These are phyloP conservation scores for Beauveria australis DNA, from an alignment of 2,329 filamentous ascomycete species.

Conservation along the genomic window DNA sequence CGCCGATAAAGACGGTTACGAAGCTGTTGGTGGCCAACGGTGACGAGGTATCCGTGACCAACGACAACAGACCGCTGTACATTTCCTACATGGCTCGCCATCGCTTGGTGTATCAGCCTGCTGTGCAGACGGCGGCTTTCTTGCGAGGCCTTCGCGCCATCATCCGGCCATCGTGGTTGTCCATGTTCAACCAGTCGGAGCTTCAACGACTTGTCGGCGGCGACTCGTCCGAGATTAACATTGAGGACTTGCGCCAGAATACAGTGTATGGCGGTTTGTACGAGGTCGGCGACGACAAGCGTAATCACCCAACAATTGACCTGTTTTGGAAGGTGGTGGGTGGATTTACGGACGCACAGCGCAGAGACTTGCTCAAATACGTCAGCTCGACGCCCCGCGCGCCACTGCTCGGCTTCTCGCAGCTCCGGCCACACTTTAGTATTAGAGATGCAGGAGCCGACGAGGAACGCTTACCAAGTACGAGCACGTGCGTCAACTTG, in stretches of 20 bases:
- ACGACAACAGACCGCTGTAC: slow-evolving; percentile 88
- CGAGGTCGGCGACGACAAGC: slow-evolving; percentile 74
- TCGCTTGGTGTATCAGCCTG: slow-evolving; percentile 72
- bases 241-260: slow-evolving; percentile 75
- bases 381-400: slow-evolving; percentile 90
- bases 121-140: slow-evolving; percentile 78
- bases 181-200: slow-evolving; percentile 97
- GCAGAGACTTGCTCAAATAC: slow-evolving; percentile 84
- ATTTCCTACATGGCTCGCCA: slow-evolving; percentile 87
- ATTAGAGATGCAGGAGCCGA: slow-evolving; percentile 64
- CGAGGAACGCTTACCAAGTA: slow-evolving; percentile 74
- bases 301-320: slow-evolving; percentile 77
- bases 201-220: slow-evolving; percentile 89
- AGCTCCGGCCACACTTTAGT: slow-evolving; percentile 77
- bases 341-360: slow-evolving; percentile 64
- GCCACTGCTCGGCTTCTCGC: slow-evolving; percentile 79
- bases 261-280: slow-evolving; percentile 87
- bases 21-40: slow-evolving; percentile 71
- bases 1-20: slow-evolving; percentile 54
- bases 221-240: slow-evolving; percentile 75
- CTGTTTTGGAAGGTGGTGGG: slow-evolving; percentile 90
- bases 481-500: slow-evolving; percentile 92
- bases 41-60: slow-evolving; percentile 71
- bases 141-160: slow-evolving; percentile 78
- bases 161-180: slow-evolving; percentile 86